Percentiles rank a stretch among this genome's conserved stretches.
These are phyloP conservation scores for Podospora tetraspora DNA, from an alignment of 495 filamentous ascomycete genomes.

Conservation along the genomic window DNA sequence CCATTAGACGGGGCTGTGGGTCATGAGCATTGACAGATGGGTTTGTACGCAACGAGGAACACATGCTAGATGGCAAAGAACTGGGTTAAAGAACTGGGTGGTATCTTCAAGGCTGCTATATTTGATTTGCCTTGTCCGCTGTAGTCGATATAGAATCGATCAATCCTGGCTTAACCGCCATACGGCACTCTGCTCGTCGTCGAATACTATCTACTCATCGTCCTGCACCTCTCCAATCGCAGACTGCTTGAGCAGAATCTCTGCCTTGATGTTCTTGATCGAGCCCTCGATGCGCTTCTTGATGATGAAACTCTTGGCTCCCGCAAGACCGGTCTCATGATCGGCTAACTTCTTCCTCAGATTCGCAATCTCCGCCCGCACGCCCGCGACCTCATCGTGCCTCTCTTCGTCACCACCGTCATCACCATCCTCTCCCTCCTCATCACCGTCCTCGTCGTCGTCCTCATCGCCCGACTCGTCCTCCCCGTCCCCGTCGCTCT, in stretches of 20 bases:
- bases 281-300: conserved; percentile 48
- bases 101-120: neutral
- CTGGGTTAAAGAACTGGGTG: neutral
- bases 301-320: conserved; percentile 43
- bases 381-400: conserved; percentile 42
- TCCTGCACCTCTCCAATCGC: conserved; percentile 38
- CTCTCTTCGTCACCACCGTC: conserved; percentile 45
- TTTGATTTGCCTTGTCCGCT: neutral
- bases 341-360: conserved; percentile 43
- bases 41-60: neutral
- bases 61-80: neutral
- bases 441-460: conserved; percentile 45
- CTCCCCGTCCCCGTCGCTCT: conserved; percentile 45
- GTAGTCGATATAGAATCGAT: neutral
- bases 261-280: conserved; percentile 48
- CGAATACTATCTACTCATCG: conserved; percentile 33
- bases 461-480: conserved; percentile 41
- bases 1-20: neutral
- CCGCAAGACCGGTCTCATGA: conserved; percentile 33
- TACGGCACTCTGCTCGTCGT: neutral
- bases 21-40: neutral
- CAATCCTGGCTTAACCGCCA: neutral
- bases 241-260: conserved; percentile 55
- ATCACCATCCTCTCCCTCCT: conserved; percentile 41
- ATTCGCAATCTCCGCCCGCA: conserved; percentile 51